Percentiles rank a stretch among this genome's conserved stretches.
Evolutionary conservation across 345 rosid species (phyloP).

Genomic region (Melastoma malabathricum): DNA sequence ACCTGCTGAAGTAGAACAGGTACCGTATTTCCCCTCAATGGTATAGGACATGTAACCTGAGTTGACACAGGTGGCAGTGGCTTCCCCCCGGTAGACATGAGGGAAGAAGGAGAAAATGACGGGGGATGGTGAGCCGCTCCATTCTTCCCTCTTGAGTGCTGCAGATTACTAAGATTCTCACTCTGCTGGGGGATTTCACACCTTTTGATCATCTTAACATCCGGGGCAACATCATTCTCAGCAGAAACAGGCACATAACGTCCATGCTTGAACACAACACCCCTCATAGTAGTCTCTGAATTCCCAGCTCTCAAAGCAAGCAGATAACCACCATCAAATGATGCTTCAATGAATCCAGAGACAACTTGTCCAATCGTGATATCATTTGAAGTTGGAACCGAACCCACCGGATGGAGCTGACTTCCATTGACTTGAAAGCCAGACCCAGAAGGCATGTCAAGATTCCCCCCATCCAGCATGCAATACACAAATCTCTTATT

Average conservation of each 20-base stretch:
- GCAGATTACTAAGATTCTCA: conserved; percentile 18
- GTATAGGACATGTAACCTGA: conserved; percentile 21
- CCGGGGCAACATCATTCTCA: conserved; percentile 76
- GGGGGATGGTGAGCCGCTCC: conserved; percentile 10
- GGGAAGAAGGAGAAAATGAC: conserved; percentile 2
- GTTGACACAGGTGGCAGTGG: conserved; percentile 13
- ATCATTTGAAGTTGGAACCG: conserved; percentile 16
- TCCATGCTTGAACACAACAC: conserved; percentile 85
- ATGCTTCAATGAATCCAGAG: conserved; percentile 64
- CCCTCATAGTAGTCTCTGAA: conserved; percentile 58
- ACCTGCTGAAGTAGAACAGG: conserved; percentile 39
- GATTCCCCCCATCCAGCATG: conserved; percentile 15
- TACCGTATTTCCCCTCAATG: conserved; percentile 28
- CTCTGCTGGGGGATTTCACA: conserved; percentile 37
- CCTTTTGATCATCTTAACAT: conserved; percentile 58
- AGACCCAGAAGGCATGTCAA: conserved; percentile 23
- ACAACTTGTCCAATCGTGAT: conserved; percentile 59
- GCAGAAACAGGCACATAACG: conserved; percentile 48
- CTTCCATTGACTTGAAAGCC: conserved; percentile 17
- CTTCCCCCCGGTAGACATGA: conserved; percentile 13
- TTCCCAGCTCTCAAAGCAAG: conserved; percentile 62
- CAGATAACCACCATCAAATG: conserved; percentile 86
- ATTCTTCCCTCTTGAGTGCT: conserved; percentile 7
- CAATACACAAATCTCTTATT: conserved; percentile 13
- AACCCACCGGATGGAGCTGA: conserved; percentile 19